Percentiles rank a stretch among this genome's conserved stretches.
phyloP scores from a whole-genome alignment of 164 flowering plant species.

The Aristolochia californica region DNA sequence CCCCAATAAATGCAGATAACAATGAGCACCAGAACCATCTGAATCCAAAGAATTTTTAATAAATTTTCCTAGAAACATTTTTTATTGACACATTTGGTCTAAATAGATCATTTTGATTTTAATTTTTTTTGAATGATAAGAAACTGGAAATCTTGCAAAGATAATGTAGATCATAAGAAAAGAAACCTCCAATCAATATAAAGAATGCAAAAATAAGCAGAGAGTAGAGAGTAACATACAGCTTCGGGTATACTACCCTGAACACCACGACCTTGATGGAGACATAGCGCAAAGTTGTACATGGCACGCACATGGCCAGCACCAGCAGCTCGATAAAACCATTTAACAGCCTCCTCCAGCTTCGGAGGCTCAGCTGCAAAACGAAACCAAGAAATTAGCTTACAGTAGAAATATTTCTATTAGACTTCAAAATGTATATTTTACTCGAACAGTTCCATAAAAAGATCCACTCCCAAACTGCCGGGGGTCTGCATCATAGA shows the following conservation, averaged over 20 bases:
- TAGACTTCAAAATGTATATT: not conserved
- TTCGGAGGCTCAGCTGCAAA: constrained; percentile 64
- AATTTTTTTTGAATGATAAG: too few species aligned
- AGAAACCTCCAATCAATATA: too few species aligned
- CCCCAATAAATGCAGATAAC: too few species aligned
- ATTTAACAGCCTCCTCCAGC: constrained; percentile 56
- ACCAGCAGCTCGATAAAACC: constrained; percentile 48
- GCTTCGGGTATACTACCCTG: constrained; percentile 47
- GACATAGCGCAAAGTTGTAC: constrained; percentile 86
- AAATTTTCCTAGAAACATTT: too few species aligned
- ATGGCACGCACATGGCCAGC: constrained; percentile 84
- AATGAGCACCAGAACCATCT: too few species aligned
- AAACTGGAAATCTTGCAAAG: too few species aligned
- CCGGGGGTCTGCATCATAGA: not conserved
- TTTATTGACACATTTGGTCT: too few species aligned
- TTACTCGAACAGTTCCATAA: not conserved
- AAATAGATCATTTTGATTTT: too few species aligned
- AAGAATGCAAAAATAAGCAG: too few species aligned
- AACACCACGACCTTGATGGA: constrained; percentile 70
- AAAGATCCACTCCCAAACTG: not conserved
- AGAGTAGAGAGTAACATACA: constrained; percentile 28
- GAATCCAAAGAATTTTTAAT: too few species aligned
- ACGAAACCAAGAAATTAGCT: not conserved
- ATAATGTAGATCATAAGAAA: too few species aligned
- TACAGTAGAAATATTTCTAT: not conserved